Conservation (phyloP, 2,329 filamentous ascomycete species). For the Colletotrichum echinochloae region DNA sequence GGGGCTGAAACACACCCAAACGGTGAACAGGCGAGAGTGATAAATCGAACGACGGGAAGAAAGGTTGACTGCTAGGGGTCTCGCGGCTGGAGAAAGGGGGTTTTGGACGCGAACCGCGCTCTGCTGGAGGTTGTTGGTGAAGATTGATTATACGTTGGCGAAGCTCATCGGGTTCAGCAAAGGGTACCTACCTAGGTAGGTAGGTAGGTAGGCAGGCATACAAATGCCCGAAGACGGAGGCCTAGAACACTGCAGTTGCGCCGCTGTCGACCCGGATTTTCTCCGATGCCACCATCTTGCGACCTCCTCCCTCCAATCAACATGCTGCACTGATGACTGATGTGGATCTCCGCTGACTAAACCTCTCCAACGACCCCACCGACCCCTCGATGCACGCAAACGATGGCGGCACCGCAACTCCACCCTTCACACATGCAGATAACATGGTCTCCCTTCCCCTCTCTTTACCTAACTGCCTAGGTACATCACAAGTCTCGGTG, state of each 20-base stretch:
- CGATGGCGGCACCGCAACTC: constrained; percentile 8
- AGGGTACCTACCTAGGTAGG: background rate
- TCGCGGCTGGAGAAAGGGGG: background rate
- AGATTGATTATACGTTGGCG: background rate
- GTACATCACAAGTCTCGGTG: constrained; percentile 29
- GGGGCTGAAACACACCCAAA: background rate
- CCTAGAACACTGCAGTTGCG: constrained; percentile 20
- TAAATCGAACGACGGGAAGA: background rate
- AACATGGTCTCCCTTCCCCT: background rate
- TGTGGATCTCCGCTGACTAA: constrained; percentile 8
- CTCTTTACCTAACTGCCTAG: no score
- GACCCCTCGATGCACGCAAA: constrained; percentile 32
- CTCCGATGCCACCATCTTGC: constrained; percentile 15
- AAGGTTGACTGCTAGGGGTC: background rate
- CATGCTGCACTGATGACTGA: background rate
- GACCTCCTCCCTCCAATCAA: constrained; percentile 28
- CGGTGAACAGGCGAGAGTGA: background rate
- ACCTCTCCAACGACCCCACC: background rate
- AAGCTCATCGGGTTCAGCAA: background rate
- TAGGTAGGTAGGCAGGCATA: background rate
- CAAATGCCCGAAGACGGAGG: constrained; percentile 20
- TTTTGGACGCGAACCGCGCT: no score
- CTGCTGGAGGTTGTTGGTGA: background rate
- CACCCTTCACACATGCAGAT: constrained; percentile 7
- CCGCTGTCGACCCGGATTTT: constrained; percentile 12